Base-by-base conservation (phyloP, 495 filamentous ascomycete species). In the Chaetomidium leptoderma region DNA sequence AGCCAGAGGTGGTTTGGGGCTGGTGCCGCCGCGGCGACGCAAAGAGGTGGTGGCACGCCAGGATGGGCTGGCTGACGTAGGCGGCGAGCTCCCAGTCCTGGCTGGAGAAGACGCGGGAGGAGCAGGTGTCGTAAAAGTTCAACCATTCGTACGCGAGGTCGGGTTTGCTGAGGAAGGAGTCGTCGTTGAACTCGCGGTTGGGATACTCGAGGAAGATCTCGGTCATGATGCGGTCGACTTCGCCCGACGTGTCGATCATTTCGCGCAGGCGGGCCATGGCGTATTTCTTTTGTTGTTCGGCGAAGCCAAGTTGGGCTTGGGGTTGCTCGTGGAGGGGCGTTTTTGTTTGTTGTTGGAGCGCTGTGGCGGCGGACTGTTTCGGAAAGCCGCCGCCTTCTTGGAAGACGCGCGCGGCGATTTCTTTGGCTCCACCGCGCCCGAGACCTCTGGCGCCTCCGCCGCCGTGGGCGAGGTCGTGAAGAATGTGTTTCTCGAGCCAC, bases 21-120 rank as follows among this genome's bases (percentile, higher is more conserved):
- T 55, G 70, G 55, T 60, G 77, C 56, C 55, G 78, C 67, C 74
- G 74, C 13, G 83, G 76, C 4, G 80, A 80, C 14, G 92, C 88
- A 67, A 98, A 98, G 8, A 98, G 81, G 68, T 91, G 80, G 66
- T 98, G 95, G 70, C 96, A 96, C 6, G 89, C 93, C 1, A 97
- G 81, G 26, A 90, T 79, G 1, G 92, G 85, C 63, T 91, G 86
- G 63, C 84, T 86, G 55, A 97, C 82, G 70, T 98, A 98, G 0
- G 88, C 83, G 16, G 76, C 77, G 29, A 97, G 74, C 67, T 97
- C 92, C 86, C 91, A 97, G 42, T 93, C 91, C 69, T 96, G 91
- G 46, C 77, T 81, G 9, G 80, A 72, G 65, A 85, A 89, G 3
- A 97, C 75, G 53, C 84, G 83, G 2, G 84, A 81, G 7, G 88